Percentiles rank a stretch among this genome's conserved stretches.
Conservation (phyloP, 306 rosid genomes). For the Leucaena leucocephala region DNA sequence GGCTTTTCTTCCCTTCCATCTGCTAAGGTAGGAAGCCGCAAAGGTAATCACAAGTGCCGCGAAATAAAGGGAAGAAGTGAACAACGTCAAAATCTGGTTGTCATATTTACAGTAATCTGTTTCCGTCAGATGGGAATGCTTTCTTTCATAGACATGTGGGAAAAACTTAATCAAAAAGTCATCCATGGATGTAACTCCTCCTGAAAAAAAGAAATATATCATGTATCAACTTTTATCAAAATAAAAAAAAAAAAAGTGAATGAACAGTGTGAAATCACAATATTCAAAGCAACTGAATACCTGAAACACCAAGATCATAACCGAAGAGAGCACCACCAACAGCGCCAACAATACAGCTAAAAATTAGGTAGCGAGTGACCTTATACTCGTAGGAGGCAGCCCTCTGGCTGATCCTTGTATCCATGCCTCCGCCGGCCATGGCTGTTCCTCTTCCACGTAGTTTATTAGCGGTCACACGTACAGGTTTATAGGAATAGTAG, state of each 20-base stretch:
- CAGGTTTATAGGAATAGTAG: background rate
- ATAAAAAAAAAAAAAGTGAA: too few relatives aligned
- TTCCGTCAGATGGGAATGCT: constrained; percentile 40
- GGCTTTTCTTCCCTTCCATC: constrained; percentile 59
- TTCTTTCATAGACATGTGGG: constrained; percentile 61
- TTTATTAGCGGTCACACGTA: too few relatives aligned
- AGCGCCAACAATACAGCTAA: constrained; percentile 57
- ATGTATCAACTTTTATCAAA: too few relatives aligned
- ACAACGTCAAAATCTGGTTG: constrained; percentile 63
- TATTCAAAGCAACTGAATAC: constrained; percentile 19
- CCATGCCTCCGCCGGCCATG: constrained; percentile 59
- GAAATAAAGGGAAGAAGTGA: constrained; percentile 73
- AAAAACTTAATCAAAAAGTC: constrained; percentile 68
- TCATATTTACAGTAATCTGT: constrained; percentile 78
- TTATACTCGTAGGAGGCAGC: constrained; percentile 59
- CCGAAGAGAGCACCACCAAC: constrained; percentile 75
- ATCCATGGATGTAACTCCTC: constrained; percentile 83
- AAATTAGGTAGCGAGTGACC: constrained; percentile 52
- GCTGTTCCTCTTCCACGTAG: background rate
- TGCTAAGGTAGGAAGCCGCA: constrained; percentile 59
- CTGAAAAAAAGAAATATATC: constrained; percentile 25
- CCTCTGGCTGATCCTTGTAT: constrained; percentile 31
- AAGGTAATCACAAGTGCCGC: constrained; percentile 66
- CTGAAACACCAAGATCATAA: constrained; percentile 79
- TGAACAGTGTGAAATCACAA: too few relatives aligned